Evolutionary conservation across 371 early-diverging fungal species (phyloP), one percentile per base, ranked within the genome.

Genomic region (Saksenaea vasiformis): DNA sequence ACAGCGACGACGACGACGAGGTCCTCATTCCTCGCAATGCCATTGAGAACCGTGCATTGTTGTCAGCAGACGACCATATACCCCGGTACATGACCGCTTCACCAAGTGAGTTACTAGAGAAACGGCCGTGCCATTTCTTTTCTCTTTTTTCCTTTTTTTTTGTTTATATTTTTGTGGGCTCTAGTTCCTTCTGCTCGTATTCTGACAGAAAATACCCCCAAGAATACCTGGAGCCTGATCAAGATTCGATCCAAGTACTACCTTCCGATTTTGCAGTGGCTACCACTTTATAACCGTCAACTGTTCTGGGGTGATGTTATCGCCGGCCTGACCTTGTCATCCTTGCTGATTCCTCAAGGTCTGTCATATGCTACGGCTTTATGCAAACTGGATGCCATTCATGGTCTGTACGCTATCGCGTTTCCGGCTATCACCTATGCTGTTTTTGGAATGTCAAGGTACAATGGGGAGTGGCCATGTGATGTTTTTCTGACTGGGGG

Each of bases 321-420:
- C 37, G 95, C 97, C 13, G 96, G 95, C 26, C 76, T 94, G 35
- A 95, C 95, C 10, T 88, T 97, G 5, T 88, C 95, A 10, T 93
- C 91, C 62, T 69, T 96, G 71, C 78, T 97, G 64, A 85, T 97
- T 14, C 97, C 96, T 1, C 95, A 94, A 71, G 88, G 86, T 38
- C 76, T 98, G 51, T 93, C 95, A 19, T 98, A 98, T 78, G 93
- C 95, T 9, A 85, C 91, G 10, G 88, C 90, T 5, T 74, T 97
- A 37, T 91, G 95, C 41, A 86, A 91, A 36, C 65, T 97, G 27
- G 91, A 91, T 1, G 94, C 96, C 4, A 83, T 93, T 13, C 86
- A 93, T 68, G 98, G 98, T 35, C 79, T 97, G 31, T 97, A 94
- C 63, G 87, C 95, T 0, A 87, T 90, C 47, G 88, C 90, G 5